Evolutionary conservation across 257 asterid genomes (phyloP), one percentile per base, ranked within the genome.

Genomic region (Henckelia pumila): DNA sequence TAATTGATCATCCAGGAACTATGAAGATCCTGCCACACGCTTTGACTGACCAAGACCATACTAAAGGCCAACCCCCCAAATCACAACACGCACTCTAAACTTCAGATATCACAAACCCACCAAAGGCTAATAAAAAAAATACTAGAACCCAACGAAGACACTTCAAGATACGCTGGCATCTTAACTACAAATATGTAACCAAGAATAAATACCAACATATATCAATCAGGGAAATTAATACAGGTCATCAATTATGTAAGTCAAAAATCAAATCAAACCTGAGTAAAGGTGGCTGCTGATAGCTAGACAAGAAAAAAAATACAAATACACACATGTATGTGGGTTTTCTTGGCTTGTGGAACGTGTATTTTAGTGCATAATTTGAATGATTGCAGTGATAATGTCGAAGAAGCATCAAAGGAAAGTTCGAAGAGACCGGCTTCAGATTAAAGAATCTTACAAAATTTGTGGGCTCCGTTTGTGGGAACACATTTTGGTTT

Each of bases 181-280:
- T 8, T 32, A 44, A 37, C 63, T 64, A 33, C 65, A 30, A 35
- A 61, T 28, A 35, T 10, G 13, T 57, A 17, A 6, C 56, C 66
- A 37, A 59, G 58, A 70, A 64, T 4, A 72, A 56, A 19, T 56
- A 56, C 40, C 59, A 47, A 58, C 30, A 5, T 49, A 21, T 10
- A 47, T 28, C 44, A 4, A 53, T 19, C 32, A 28, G 30, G 23
- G 56, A 47, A 75, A 68, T 50, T 14, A 11, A 40, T 2, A 62
- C 64, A 28, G 73, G 77, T 68, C 77, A 71, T 62, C 84, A 80
- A 78, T 80, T 56, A 76, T 71, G 79, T 68, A 71, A 82, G 80
- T 83, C 72, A 70, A 79, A 23, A 72, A 79, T 44, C 69, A 23
- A 72, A 79, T 44, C 69, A 74, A 70, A 80, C 83, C 88, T 67